Evolutionary conservation across 176 grass and related monocot species (phyloP).

Genomic region (Secale cereale): DNA sequence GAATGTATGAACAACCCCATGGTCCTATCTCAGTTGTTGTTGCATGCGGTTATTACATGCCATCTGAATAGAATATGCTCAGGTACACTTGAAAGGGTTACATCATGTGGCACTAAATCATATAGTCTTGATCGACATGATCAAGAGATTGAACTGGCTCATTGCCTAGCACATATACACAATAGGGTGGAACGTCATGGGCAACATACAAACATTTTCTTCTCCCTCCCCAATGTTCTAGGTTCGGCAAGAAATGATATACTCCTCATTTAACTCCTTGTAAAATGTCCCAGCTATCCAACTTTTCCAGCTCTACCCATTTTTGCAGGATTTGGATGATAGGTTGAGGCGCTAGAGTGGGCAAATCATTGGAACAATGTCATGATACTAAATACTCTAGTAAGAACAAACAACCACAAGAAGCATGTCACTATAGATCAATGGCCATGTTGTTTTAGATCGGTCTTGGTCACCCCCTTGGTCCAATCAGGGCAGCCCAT

Average conservation of each 20-base stretch:
- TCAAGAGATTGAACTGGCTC: background rate
- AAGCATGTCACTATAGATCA: conserved; percentile 45
- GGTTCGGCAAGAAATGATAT: conserved; percentile 1
- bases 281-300: conserved; percentile 40
- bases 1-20: background rate
- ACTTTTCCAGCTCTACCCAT: background rate
- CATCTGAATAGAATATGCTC: too few relatives aligned
- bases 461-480: too few relatives aligned
- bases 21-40: background rate
- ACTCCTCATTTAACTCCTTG: conserved; percentile 2
- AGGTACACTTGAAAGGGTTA: too few relatives aligned
- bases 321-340: conserved; percentile 16
- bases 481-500: too few relatives aligned
- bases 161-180: too few relatives aligned
- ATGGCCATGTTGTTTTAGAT: background rate
- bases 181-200: background rate
- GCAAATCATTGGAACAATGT: too few relatives aligned
- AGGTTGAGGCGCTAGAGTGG: conserved; percentile 11
- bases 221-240: conserved; percentile 4
- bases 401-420: conserved; percentile 11
- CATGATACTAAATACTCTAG: background rate
- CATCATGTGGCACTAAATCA: too few relatives aligned
- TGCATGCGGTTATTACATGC: too few relatives aligned
- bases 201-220: conserved; percentile 46
- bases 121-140: background rate